These are phyloP conservation scores for Fusarium sublunatum DNA, from an alignment of 2,329 filamentous ascomycete species.

Conservation along the genomic window DNA sequence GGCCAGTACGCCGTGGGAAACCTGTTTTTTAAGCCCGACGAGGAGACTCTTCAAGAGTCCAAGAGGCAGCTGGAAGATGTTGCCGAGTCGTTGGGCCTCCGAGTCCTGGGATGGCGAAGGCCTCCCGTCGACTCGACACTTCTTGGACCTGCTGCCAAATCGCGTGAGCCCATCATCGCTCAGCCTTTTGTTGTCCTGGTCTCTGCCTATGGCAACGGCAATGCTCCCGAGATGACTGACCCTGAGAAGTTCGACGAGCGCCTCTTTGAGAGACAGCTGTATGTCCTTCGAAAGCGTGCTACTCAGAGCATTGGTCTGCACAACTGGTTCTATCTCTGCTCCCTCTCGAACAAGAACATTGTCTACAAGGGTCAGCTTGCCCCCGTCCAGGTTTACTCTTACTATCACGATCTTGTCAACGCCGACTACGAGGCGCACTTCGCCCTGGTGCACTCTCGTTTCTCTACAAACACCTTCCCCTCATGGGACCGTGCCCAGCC, in stretches of 20 bases:
- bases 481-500: conserved; percentile 98
- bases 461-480: conserved; percentile 98
- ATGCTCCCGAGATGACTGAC: conserved; percentile 81
- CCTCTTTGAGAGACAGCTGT: conserved; percentile 92
- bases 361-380: conserved; percentile 98
- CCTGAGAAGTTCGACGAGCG: conserved; percentile 83
- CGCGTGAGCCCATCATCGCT: conserved; percentile 92
- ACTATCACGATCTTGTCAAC: conserved; percentile 96
- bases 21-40: conserved; percentile 97
- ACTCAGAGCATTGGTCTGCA: conserved; percentile 94
- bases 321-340: conserved; percentile 99
- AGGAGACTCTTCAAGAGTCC: conserved; percentile 88
- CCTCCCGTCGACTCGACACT: conserved; percentile 93
- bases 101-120: conserved; percentile 95
- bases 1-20: conserved; percentile 98
- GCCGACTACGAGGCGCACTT: conserved; percentile 98
- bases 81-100: conserved; percentile 85
- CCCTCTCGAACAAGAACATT: conserved; percentile 96
- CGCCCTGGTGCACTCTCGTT: conserved; percentile 94
- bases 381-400: conserved; percentile 95
- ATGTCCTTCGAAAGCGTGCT: conserved; percentile 91
- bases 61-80: conserved; percentile 94
- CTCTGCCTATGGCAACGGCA: conserved; percentile 84
- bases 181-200: conserved; percentile 94
- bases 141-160: conserved; percentile 90